A percentile compares a stretch with the other conserved stretches of the same genome.
phyloP scores from a whole-genome alignment of 495 filamentous ascomycete species.

The Aspergillus baeticus region DNA sequence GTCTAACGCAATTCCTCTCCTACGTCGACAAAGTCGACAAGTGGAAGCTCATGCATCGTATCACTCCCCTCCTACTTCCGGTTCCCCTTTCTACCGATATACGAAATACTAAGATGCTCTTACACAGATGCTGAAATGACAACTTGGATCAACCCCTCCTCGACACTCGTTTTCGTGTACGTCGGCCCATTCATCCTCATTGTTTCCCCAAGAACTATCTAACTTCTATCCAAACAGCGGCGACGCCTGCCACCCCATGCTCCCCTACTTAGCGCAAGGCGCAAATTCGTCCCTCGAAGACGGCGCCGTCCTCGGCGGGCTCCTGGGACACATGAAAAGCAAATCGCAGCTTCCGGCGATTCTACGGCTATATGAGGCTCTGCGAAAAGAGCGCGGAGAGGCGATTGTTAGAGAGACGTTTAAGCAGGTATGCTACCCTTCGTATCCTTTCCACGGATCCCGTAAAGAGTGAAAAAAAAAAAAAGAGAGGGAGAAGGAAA shows the following conservation, averaged over 20 bases:
- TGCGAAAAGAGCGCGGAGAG: constrained; percentile 61
- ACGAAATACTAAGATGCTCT: constrained; percentile 2
- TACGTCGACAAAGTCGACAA: constrained; percentile 47
- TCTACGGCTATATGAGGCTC: constrained; percentile 55
- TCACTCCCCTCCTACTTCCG: background rate
- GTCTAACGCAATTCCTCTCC: constrained; percentile 33
- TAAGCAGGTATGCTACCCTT: constrained; percentile 28
- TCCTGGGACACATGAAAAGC: constrained; percentile 37
- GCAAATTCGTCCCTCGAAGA: constrained; percentile 53
- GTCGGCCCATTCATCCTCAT: background rate
- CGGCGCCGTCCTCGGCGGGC: constrained; percentile 47
- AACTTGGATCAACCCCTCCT: constrained; percentile 35
- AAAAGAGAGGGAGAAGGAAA: too few relatives aligned
- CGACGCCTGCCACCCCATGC: constrained; percentile 66
- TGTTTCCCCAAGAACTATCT: background rate
- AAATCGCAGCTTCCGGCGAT: constrained; percentile 46
- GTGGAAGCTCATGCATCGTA: constrained; percentile 65
- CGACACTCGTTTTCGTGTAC: constrained; percentile 39
- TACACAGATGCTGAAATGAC: constrained; percentile 38
- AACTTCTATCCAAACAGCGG: constrained; percentile 36
- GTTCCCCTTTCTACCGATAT: background rate
- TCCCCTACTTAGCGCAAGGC: constrained; percentile 65
- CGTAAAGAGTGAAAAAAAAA: too few relatives aligned
- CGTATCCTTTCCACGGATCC: too few relatives aligned
- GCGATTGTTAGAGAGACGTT: constrained; percentile 54